These are phyloP conservation scores for Phialophora chinensis DNA, from an alignment of 2,329 filamentous ascomycete genomes.

Conservation along the genomic window DNA sequence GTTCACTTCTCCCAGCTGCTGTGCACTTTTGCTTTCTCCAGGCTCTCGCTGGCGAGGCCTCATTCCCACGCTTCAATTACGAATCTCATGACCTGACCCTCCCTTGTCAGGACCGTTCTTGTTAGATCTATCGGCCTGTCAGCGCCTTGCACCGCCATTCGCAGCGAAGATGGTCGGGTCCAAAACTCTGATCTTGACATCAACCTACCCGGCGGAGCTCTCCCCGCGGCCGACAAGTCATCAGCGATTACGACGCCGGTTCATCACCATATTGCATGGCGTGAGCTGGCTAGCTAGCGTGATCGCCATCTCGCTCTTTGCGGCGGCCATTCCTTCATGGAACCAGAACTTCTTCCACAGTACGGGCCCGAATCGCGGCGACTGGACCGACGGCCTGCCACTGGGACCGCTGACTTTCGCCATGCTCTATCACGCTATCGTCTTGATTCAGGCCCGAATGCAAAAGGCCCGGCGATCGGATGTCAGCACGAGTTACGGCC, in stretches of 20 bases:
- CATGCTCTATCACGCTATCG: constrained; percentile 28
- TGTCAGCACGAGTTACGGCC: background rate
- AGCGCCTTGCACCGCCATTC: constrained; percentile 2
- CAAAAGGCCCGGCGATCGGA: constrained; percentile 13
- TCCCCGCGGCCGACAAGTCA: constrained; percentile 17
- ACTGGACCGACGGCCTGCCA: constrained; percentile 45
- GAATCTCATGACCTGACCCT: constrained; percentile 2
- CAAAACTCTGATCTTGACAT: constrained; percentile 33
- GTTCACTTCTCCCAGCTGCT: constrained; percentile 2
- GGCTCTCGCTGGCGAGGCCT: constrained; percentile 9
- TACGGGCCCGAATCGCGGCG: constrained; percentile 38
- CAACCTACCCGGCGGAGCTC: constrained; percentile 32
- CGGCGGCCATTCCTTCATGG: constrained; percentile 41
- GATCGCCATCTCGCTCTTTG: constrained; percentile 41
- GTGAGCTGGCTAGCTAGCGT: constrained; percentile 38
- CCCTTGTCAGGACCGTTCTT: background rate
- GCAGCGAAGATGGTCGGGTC: constrained; percentile 21
- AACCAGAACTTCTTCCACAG: constrained; percentile 42
- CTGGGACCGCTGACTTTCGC: constrained; percentile 40
- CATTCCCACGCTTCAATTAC: background rate
- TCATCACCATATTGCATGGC: constrained; percentile 38
- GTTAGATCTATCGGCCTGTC: background rate
- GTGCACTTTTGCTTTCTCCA: constrained; percentile 2
- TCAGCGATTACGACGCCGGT: constrained; percentile 22
- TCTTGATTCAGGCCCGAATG: constrained; percentile 24